Percentiles rank a stretch among this genome's conserved stretches.
phyloP scores from a whole-genome alignment of 78 protist species.

The slime mould (Dictyostelium discoideum) region DNA sequence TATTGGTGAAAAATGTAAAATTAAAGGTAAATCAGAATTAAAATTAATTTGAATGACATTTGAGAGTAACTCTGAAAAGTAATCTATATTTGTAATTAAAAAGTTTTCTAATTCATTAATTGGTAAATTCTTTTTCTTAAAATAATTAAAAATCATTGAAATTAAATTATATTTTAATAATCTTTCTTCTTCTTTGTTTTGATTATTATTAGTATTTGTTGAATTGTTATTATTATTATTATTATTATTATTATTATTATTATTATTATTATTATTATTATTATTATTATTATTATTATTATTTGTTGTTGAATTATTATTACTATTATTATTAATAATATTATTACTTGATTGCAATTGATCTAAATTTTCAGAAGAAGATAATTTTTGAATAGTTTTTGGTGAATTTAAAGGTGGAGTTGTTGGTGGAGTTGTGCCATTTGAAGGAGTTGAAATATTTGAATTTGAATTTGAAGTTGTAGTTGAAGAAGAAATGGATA shows the following conservation, averaged over 20 bases:
- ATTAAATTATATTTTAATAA: not conserved
- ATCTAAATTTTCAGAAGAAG: constrained; percentile 19
- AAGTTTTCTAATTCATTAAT: constrained; percentile 22
- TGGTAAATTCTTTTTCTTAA: constrained; percentile 30
- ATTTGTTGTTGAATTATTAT: too few species aligned
- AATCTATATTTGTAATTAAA: constrained; percentile 18
- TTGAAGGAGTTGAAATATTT: not conserved
- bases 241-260: too few species aligned
- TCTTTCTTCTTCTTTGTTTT: not conserved
- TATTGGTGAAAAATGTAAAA: constrained; percentile 32
- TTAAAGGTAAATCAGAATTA: constrained; percentile 8
- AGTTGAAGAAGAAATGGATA: not conserved
- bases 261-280: too few species aligned
- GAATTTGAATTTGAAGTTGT: not conserved
- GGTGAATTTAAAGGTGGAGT: constrained; percentile 17
- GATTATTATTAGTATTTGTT: not conserved
- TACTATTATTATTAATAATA: too few species aligned
- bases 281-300: too few species aligned
- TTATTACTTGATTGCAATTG: not conserved
- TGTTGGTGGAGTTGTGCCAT: constrained; percentile 28
- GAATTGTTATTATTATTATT: too few species aligned
- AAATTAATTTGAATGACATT: constrained; percentile 21
- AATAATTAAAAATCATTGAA: constrained; percentile 34
- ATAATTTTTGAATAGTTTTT: not conserved
- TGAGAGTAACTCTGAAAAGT: constrained; percentile 23